Percentiles rank a stretch among this genome's conserved stretches.
These are phyloP conservation scores for Cytospora mali DNA, from an alignment of 2,329 filamentous ascomycete genomes.

Conservation along the genomic window DNA sequence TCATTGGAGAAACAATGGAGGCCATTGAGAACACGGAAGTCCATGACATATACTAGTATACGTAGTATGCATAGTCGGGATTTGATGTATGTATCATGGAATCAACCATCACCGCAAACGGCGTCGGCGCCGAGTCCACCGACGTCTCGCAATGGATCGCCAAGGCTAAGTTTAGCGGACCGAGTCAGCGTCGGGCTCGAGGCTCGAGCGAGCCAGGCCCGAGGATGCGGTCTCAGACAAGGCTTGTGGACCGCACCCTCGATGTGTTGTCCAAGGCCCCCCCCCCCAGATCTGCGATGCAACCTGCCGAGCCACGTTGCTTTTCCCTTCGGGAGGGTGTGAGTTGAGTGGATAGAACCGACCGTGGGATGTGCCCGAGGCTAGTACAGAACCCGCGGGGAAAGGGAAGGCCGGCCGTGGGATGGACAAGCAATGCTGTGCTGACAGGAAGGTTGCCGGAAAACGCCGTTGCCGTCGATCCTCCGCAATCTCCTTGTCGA, in stretches of 20 bases:
- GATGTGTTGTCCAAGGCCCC: background rate
- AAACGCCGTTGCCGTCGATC: slow-evolving; percentile 15
- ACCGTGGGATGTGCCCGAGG: slow-evolving; percentile 14
- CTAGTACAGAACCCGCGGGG: background rate
- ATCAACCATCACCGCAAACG: slow-evolving; percentile 3
- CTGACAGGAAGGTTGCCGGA: slow-evolving; percentile 14
- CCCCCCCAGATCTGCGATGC: slow-evolving; percentile 6
- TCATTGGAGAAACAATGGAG: background rate
- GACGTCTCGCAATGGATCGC: slow-evolving; percentile 4
- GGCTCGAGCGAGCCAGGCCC: slow-evolving; percentile 17
- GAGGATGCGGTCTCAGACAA: slow-evolving; percentile 23
- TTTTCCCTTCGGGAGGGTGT: slow-evolving; percentile 13
- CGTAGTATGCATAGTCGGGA: background rate
- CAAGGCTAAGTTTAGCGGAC: slow-evolving; percentile 3
- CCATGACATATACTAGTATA: slow-evolving; percentile 11
- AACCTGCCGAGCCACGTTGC: slow-evolving; percentile 10
- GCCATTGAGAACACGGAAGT: slow-evolving; percentile 2
- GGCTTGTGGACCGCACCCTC: slow-evolving; percentile 14
- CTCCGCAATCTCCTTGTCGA: slow-evolving; percentile 1
- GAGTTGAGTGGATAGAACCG: slow-evolving; percentile 10
- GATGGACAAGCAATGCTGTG: no score
- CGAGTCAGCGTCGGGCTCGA: slow-evolving; percentile 24
- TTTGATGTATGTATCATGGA: background rate
- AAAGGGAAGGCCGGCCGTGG: background rate
- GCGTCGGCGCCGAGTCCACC: slow-evolving; percentile 25